Percentiles rank a stretch among this genome's conserved stretches.
These are phyloP conservation scores for Gracilaria vermiculophylla DNA, from an alignment of 23 red algal genomes.

Conservation along the genomic window DNA sequence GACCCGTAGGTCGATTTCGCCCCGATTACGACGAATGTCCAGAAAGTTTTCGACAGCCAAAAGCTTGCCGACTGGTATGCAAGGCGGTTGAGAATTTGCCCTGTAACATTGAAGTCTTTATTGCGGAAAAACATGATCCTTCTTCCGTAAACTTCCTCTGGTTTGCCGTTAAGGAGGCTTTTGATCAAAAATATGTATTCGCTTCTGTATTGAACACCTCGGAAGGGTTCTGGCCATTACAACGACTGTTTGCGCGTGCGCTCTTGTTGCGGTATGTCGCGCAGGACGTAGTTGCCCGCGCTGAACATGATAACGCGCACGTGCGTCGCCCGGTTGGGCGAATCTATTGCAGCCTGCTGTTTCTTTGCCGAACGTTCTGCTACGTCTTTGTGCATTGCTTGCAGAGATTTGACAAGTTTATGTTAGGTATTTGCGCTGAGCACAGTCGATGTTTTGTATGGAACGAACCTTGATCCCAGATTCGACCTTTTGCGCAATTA, in stretches of 20 bases:
- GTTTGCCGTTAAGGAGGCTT: background rate
- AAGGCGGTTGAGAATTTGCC: no score
- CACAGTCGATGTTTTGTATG: background rate
- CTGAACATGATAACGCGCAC: background rate
- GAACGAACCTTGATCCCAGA: background rate
- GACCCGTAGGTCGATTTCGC: background rate
- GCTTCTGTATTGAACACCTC: background rate
- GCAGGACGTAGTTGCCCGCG: background rate
- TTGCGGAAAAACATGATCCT: background rate
- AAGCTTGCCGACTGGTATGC: background rate
- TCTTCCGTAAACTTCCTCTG: background rate
- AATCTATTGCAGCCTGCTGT: background rate
- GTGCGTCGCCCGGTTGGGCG: constrained; percentile 34
- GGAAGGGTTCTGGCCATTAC: background rate
- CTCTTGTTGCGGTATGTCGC: background rate
- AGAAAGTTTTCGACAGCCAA: background rate
- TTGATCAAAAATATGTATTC: background rate
- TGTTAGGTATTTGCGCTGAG: background rate
- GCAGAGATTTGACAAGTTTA: background rate
- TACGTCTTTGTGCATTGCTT: constrained; percentile 10
- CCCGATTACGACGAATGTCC: background rate
- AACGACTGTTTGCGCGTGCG: background rate
- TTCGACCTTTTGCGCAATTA: background rate
- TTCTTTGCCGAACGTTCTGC: background rate
- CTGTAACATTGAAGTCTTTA: background rate